Base-by-base conservation (phyloP, 2,329 filamentous ascomycete species). In the Sclerotinia borealis region DNA sequence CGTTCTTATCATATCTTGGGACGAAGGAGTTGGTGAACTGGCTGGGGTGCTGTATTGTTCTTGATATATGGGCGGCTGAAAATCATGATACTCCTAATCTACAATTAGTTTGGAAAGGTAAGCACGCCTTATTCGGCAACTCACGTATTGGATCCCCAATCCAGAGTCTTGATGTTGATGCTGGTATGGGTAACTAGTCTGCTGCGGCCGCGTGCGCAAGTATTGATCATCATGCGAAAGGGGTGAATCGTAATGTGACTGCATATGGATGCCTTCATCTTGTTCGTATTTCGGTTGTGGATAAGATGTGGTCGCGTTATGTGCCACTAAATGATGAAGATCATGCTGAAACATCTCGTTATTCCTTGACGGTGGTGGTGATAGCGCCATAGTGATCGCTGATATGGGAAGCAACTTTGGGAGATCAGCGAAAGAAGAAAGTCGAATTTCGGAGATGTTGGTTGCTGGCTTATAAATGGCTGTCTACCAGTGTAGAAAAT, bases 31-130 rank as follows among this genome's bases (percentile, higher is more conserved):
- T 8, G 82, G 81, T 2, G 82, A 84, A 59, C 78, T 80, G 34
- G 80, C 80, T 0, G 81, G 81, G 8, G 81, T 84, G 70, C 75
- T 79, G 70, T 82, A 82, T 41, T 77, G 75, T 66, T 79, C 75
- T 54, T 70, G 65, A 43, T 68, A 71, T 45, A 68, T 59, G 31
- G 66, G 47, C 27, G 39, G 47, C 31, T 68, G 67, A 36, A 64
- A 67, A 11, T 68, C 65, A 22, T 56, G 62, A 27, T 61, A 59
- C 37, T 69, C 68, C 37, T 60, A 63, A 49, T 73, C 71, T 68
- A 72, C 59, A 22, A 48, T 54, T 39, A 39, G 52, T 60, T 71
- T 54, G 69, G 66, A 67, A 4, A 36, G 27, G 10, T 49, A 59
- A 43, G 25, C n/a, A 43, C 37, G 47, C 19, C 27, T 31, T 22